A percentile compares a stretch with the other conserved stretches of the same genome.
Evolutionary conservation across 2,329 filamentous ascomycete species (phyloP).

Genomic region (Aspergillus sclerotialis): DNA sequence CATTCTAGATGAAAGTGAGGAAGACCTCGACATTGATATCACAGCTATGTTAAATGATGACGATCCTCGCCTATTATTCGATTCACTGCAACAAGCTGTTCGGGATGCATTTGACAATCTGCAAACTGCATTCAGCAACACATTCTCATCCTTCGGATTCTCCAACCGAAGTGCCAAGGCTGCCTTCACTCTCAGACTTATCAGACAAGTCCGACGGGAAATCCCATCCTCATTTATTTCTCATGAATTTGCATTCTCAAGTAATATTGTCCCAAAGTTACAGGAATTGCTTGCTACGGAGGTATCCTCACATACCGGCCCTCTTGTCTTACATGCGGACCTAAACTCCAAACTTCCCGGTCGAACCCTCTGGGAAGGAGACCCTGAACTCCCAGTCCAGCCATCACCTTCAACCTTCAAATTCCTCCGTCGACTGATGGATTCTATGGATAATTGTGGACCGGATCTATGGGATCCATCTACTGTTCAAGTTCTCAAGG

Average conservation of each 20-base stretch:
- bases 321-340: constrained; percentile 38
- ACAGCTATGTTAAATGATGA: constrained; percentile 57
- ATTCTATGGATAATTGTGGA: constrained; percentile 63
- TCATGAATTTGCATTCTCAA: constrained; percentile 44
- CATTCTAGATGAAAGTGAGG: constrained; percentile 32
- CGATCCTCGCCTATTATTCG: constrained; percentile 59
- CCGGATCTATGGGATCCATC: constrained; percentile 73
- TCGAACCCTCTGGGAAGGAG: constrained; percentile 71
- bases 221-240: constrained; percentile 49
- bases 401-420: constrained; percentile 69
- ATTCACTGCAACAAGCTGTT: constrained; percentile 52
- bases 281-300: constrained; percentile 55
- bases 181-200: constrained; percentile 61
- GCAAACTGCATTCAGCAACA: constrained; percentile 32
- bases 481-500: constrained; percentile 59
- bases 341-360: constrained; percentile 50
- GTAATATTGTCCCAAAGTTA: constrained; percentile 55
- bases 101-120: constrained; percentile 53
- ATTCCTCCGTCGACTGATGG: constrained; percentile 59
- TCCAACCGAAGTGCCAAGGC: constrained; percentile 43
- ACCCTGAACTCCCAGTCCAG: constrained; percentile 66
- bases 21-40: constrained; percentile 29
- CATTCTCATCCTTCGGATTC: constrained; percentile 43
- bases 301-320: constrained; percentile 39
- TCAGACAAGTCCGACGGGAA: constrained; percentile 65